Percentiles rank a stretch among this genome's conserved stretches.
Conservation (phyloP, 768 basidiomycete species). For the Udeniomyces megalosporus region DNA sequence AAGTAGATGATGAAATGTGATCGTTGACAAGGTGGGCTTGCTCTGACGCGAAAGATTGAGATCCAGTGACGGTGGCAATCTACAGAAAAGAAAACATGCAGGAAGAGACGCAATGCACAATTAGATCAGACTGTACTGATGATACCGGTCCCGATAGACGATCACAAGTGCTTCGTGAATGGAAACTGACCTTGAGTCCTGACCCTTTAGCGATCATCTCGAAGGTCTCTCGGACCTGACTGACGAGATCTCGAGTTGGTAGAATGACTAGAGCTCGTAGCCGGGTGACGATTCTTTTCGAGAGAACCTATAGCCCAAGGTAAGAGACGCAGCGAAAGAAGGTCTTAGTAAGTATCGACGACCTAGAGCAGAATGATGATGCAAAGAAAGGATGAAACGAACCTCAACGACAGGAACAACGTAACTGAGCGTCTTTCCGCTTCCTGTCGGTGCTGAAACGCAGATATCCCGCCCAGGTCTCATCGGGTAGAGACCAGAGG, state of each 20-base stretch:
- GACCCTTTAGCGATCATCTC: slow-evolving; percentile 70
- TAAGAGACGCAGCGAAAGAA: background rate
- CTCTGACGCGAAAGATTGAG: slow-evolving; percentile 85
- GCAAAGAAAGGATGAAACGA: slow-evolving; percentile 9
- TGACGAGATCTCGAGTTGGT: slow-evolving; percentile 83
- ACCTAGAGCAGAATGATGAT: too few relatives aligned
- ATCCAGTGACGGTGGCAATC: slow-evolving; percentile 74
- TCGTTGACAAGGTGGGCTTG: slow-evolving; percentile 64
- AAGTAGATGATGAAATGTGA: too few relatives aligned
- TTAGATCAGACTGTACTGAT: background rate
- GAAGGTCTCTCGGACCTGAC: slow-evolving; percentile 82
- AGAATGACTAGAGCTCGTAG: slow-evolving; percentile 76
- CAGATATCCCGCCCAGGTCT: slow-evolving; percentile 61
- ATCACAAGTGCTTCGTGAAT: too few relatives aligned
- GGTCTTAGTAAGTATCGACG: too few relatives aligned
- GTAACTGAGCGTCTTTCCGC: slow-evolving; percentile 95
- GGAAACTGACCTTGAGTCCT: slow-evolving; percentile 61
- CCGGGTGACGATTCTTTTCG: slow-evolving; percentile 57
- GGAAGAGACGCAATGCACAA: background rate
- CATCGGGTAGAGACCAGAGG: slow-evolving; percentile 48
- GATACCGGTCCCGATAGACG: background rate
- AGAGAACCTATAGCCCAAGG: slow-evolving; percentile 41
- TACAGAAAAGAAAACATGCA: slow-evolving; percentile 19
- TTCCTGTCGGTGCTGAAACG: slow-evolving; percentile 92
- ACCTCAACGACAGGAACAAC: slow-evolving; percentile 84